Base-by-base conservation (phyloP, 108 stramenopile species). In the Nitzschia inconspicua region DNA sequence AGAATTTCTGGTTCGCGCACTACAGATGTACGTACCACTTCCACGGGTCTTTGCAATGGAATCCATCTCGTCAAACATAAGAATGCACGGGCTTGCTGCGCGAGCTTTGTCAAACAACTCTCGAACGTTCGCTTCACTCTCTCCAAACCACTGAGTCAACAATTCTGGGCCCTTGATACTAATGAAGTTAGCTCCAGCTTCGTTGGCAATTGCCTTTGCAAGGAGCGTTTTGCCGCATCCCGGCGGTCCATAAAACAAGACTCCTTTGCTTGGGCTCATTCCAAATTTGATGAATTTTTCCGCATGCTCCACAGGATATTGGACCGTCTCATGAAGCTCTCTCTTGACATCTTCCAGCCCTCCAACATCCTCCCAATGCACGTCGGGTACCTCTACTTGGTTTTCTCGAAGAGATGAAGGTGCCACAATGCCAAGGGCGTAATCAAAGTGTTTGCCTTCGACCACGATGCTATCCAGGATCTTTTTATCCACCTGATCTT, bases 61-160 rank as follows among this genome's bases (percentile, higher is more conserved):
- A 71, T 99, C 97, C 63, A 99, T 94, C 67, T 99, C 98, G 69
- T 99, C 98, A 60, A 99, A 98, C 79, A 99, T 97, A n/a, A 99
- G 76, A 58, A 99, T 95, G 70, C 96, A 97, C 1, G 91, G 91
- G 66, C 81, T 84, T 13, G 89, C 87, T 3, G 88, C 77, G 4
- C 89, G 83, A 14, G 94, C 95, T 65, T 90, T 92, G 71, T 90
- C 88, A 60, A 94, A 93, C 4, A 97, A 77, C 65, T 96, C 91
- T 47, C 96, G 83, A 26, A 99, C 97, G 32, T 96, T 95, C n/a
- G 94, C 91, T 79, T 99, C 97, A 62, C 84, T 85, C 70, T 96
- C 97, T 55, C 98, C 98, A 60, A 99, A 98, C 84, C 94, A 98
- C 52, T 91, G 94, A 20, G 94, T 97, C 44, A 99, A 63, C 0